phyloP scores from a whole-genome alignment of 2,329 filamentous ascomycete genomes.

The Colletotrichum salicis region DNA sequence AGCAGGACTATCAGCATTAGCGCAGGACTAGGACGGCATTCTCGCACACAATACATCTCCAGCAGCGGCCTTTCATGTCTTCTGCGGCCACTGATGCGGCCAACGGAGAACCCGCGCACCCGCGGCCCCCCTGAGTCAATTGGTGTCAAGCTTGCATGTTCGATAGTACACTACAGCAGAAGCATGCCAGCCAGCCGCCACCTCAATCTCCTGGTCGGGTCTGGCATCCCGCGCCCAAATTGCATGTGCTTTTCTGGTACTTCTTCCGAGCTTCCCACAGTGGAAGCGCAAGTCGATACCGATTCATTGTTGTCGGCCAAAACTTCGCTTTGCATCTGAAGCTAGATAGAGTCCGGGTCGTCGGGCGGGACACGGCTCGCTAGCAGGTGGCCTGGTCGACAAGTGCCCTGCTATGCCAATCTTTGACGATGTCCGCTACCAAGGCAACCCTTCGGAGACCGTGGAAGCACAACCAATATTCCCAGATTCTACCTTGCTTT shows the following conservation, averaged over 20 bases:
- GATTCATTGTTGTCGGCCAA: not conserved
- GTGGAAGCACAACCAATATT: slow-evolving; percentile 27
- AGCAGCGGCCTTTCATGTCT: not conserved
- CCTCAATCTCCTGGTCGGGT: not conserved
- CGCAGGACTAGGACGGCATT: too few relatives aligned
- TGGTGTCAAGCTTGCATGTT: not conserved
- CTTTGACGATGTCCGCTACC: slow-evolving; percentile 8
- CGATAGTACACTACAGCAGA: slow-evolving; percentile 1
- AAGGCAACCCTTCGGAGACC: slow-evolving; percentile 13
- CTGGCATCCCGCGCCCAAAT: not conserved
- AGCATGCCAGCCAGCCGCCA: not conserved
- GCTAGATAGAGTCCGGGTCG: slow-evolving; percentile 5
- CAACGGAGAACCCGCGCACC: not conserved
- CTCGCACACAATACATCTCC: not conserved
- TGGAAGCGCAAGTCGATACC: not conserved
- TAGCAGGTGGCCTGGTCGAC: slow-evolving; percentile 7
- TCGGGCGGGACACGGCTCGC: slow-evolving; percentile 32
- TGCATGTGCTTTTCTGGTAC: not conserved
- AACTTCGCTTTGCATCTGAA: not conserved
- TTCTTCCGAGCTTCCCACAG: not conserved
- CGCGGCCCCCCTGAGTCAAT: not conserved
- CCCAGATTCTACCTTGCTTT: slow-evolving; percentile 10
- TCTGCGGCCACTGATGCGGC: slow-evolving; percentile 18
- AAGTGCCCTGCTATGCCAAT: slow-evolving; percentile 20
- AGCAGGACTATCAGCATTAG: too few relatives aligned